These are phyloP conservation scores for Halophytophthora polymorphica DNA, from an alignment of 352 stramenopile species.

Conservation along the genomic window DNA sequence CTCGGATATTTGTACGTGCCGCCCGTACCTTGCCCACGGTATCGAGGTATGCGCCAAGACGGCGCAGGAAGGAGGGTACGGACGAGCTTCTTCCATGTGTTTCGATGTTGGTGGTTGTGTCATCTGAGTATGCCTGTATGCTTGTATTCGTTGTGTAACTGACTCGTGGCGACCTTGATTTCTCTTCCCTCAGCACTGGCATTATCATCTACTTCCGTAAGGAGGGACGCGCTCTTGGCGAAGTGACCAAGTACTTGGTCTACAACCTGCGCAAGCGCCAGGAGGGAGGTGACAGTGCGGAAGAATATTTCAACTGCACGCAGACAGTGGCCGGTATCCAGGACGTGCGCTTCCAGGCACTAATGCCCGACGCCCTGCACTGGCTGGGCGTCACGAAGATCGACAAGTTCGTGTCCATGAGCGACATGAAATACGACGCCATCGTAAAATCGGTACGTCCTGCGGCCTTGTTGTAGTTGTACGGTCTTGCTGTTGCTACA, in stretches of 20 bases:
- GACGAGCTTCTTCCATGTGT: slow-evolving; percentile 1
- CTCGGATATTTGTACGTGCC: slow-evolving; percentile 99
- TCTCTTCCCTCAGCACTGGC: slow-evolving; percentile 59
- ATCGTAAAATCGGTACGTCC: slow-evolving; percentile 92
- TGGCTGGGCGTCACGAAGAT: slow-evolving; percentile 96
- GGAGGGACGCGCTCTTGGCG: slow-evolving; percentile 95
- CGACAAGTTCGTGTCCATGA: slow-evolving; percentile 97
- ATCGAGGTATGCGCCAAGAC: slow-evolving; percentile 99
- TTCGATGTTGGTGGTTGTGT: neutral
- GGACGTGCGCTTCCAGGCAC: slow-evolving; percentile 97
- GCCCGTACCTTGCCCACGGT: slow-evolving; percentile 97
- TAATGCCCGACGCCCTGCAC: slow-evolving; percentile 99
- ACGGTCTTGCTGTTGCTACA: neutral
- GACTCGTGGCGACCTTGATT: neutral
- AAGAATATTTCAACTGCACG: slow-evolving; percentile 99
- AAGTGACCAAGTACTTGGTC: slow-evolving; percentile 99
- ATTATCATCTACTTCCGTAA: slow-evolving; percentile 99
- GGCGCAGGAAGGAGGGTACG: slow-evolving; percentile 93
- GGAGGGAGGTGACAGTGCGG: slow-evolving; percentile 94
- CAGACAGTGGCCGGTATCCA: slow-evolving; percentile 97
- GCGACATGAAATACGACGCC: slow-evolving; percentile 99
- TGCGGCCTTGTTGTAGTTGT: neutral
- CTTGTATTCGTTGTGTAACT: neutral
- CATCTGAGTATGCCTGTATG: neutral
- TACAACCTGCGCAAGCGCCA: slow-evolving; percentile 99